Percentiles rank a stretch among this genome's conserved stretches.
Conservation (phyloP, 1,139 yeast genomes). For the Nakaseomyces bracarensis region DNA sequence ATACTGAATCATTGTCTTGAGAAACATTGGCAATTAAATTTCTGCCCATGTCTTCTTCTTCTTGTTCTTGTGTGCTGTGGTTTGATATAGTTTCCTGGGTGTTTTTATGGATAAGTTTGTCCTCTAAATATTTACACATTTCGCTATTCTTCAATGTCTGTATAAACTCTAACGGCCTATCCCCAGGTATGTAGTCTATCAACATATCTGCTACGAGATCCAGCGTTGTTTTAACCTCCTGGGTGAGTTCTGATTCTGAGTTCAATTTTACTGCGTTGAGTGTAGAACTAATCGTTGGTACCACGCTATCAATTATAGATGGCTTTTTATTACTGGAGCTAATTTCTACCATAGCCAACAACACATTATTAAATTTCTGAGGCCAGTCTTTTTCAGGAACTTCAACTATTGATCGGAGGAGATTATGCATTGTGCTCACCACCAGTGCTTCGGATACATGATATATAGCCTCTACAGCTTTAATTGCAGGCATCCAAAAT, state of each 20-base stretch:
- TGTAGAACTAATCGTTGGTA: background rate
- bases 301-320: background rate
- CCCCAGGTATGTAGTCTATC: background rate
- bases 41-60: too few species aligned
- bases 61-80: background rate
- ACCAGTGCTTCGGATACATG: conserved; percentile 14
- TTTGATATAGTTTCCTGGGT: conserved; percentile 1
- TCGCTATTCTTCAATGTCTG: background rate
- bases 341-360: background rate
- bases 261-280: background rate
- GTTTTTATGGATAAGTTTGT: background rate
- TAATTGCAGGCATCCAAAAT: conserved; percentile 26
- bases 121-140: background rate
- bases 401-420: background rate
- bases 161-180: background rate
- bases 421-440: conserved; percentile 3
- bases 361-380: conserved; percentile 1
- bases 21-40: too few species aligned
- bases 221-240: background rate
- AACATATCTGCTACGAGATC: background rate
- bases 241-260: background rate
- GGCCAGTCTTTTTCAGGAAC: background rate
- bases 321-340: background rate
- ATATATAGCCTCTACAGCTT: conserved; percentile 29
- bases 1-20: background rate